Evolutionary conservation across 2,329 filamentous ascomycete genomes (phyloP).

Genomic region (Hypoxylon sp.): DNA sequence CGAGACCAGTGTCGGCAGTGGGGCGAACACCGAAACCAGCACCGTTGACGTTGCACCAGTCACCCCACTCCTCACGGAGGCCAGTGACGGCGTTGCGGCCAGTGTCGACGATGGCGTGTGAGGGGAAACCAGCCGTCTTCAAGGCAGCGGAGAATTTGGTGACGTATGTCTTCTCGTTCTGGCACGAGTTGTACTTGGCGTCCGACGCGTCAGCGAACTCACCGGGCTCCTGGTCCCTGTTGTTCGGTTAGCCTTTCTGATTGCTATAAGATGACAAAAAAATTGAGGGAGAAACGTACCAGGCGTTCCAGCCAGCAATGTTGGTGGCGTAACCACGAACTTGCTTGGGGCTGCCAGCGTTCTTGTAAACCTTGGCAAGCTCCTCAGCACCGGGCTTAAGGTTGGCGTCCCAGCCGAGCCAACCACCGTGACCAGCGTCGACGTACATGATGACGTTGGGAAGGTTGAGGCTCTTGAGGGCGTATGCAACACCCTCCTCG

Average conservation of each 20-base stretch:
- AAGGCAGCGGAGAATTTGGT: constrained; percentile 78
- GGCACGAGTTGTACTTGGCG: constrained; percentile 64
- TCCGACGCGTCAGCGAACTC: constrained; percentile 57
- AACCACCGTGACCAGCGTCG: constrained; percentile 72
- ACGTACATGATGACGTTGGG: constrained; percentile 73
- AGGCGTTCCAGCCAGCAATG: constrained; percentile 71
- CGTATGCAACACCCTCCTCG: constrained; percentile 67
- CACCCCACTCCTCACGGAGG: constrained; percentile 67
- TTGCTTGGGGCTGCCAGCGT: constrained; percentile 65
- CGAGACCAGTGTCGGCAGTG: constrained; percentile 67
- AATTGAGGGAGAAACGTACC: constrained; percentile 58
- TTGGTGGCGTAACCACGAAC: constrained; percentile 72
- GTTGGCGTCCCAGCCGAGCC: constrained; percentile 73
- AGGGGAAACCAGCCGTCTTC: constrained; percentile 62
- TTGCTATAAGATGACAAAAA: background rate
- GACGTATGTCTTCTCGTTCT: constrained; percentile 72
- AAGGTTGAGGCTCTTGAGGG: constrained; percentile 67
- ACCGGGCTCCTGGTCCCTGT: constrained; percentile 52
- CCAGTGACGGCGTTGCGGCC: constrained; percentile 63
- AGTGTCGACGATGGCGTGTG: constrained; percentile 57
- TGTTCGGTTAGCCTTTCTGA: constrained; percentile 19
- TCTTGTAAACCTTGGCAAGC: constrained; percentile 66
- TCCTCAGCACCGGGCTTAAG: constrained; percentile 65
- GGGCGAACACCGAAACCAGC: constrained; percentile 72
- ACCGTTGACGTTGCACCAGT: constrained; percentile 74